Percentiles rank a stretch among this genome's conserved stretches.
Conservation (phyloP, 306 rosid genomes). For the Trifolium fragiferum region DNA sequence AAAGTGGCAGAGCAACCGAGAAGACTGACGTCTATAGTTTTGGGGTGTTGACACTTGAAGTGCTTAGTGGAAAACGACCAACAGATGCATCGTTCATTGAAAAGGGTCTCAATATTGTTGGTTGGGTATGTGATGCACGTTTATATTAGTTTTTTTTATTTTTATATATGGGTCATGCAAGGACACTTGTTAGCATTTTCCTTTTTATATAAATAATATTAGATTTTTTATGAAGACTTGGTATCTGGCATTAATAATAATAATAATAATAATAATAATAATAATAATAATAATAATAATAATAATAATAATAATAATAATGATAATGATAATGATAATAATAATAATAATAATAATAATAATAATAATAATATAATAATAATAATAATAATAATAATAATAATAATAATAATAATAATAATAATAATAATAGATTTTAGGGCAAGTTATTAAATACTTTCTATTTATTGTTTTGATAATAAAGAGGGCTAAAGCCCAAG, state of each 20-base stretch:
- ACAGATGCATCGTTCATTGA: constrained; percentile 94
- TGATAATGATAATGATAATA: no score
- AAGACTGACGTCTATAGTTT: constrained; percentile 95
- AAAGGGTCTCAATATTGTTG: constrained; percentile 96
- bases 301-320: no score
- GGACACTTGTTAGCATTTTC: no score
- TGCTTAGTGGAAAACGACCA: constrained; percentile 94
- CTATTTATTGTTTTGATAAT: not conserved
- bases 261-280: no score
- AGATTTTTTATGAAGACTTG: no score
- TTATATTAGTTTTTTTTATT: constrained; percentile 7
- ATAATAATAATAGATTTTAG: not conserved
- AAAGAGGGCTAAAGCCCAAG: no score
- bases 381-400: no score
- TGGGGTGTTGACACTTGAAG: constrained; percentile 93
- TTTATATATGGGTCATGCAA: no score
- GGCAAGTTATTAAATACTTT: constrained; percentile 6
- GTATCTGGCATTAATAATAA: no score
- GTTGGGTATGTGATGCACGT: constrained; percentile 78
- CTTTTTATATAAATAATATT: no score
- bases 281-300: no score
- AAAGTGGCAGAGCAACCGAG: constrained; percentile 99
- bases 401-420: no score
- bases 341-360: not conserved
- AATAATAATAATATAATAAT: not conserved